These are phyloP conservation scores for Penicillium expansum DNA, from an alignment of 2,329 filamentous ascomycete genomes.

Conservation along the genomic window DNA sequence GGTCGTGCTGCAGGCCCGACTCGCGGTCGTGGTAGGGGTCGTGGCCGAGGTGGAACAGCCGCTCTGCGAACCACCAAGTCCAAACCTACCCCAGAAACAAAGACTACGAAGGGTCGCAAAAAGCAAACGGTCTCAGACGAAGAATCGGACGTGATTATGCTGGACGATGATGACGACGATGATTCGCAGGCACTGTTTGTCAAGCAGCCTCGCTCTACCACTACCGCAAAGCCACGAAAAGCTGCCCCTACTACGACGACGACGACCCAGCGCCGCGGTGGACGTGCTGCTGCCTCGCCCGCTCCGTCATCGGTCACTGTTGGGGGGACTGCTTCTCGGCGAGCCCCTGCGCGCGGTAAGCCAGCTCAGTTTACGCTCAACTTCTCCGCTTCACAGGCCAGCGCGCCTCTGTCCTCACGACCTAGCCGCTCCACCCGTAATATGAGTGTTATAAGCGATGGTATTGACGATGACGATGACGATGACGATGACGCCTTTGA, in stretches of 20 bases:
- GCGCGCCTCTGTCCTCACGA: slow-evolving; percentile 27
- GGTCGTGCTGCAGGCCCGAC: slow-evolving; percentile 38
- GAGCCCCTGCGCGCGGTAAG: slow-evolving; percentile 25
- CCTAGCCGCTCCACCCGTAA: slow-evolving; percentile 34
- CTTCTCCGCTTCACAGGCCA: slow-evolving; percentile 42
- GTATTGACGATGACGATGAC: slow-evolving; percentile 40
- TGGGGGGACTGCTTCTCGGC: slow-evolving; percentile 27
- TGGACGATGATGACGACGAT: slow-evolving; percentile 33
- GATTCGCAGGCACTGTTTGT: slow-evolving; percentile 45
- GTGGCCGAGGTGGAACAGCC: slow-evolving; percentile 45
- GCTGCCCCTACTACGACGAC: slow-evolving; percentile 17
- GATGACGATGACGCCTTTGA: slow-evolving; percentile 49
- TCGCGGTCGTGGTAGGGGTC: slow-evolving; percentile 49
- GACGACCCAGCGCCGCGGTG: slow-evolving; percentile 24
- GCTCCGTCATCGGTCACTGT: slow-evolving; percentile 36
- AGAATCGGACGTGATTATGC: slow-evolving; percentile 42
- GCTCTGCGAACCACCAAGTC: slow-evolving; percentile 34
- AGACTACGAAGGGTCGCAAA: slow-evolving; percentile 25
- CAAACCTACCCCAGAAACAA: slow-evolving; percentile 28
- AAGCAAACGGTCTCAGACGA: slow-evolving; percentile 38
- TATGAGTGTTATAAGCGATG: slow-evolving; percentile 39
- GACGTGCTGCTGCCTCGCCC: slow-evolving; percentile 31
- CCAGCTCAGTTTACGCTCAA: slow-evolving; percentile 43
- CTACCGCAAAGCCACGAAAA: slow-evolving; percentile 28
- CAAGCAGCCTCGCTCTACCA: slow-evolving; percentile 32